Evolutionary conservation across 768 basidiomycete genomes (phyloP).

Genomic region (Cystofilobasidium bisporidii): DNA sequence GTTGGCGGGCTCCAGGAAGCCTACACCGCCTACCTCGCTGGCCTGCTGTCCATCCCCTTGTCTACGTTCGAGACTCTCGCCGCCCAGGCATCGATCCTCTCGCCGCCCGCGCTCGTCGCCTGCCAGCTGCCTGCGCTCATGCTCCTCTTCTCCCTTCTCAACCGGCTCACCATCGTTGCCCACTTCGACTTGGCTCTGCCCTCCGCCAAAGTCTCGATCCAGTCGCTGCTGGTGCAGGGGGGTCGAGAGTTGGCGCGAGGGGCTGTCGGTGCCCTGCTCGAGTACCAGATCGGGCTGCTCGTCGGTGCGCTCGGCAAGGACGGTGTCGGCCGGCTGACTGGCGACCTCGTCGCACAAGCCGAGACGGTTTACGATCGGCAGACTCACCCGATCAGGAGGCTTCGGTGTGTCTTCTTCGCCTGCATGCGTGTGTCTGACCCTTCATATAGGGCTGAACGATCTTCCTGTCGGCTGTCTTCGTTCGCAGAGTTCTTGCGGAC

Average conservation of each 20-base stretch:
- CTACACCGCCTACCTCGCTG: conserved; percentile 27
- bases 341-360: conserved; percentile 47
- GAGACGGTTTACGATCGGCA: conserved; percentile 47
- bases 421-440: too few relatives aligned
- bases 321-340: conserved; percentile 44
- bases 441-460: too few relatives aligned
- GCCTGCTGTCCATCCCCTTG: conserved; percentile 18
- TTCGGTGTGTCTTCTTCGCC: conserved; percentile 33
- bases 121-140: not conserved
- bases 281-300: conserved; percentile 32
- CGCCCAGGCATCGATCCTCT: not conserved
- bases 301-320: conserved; percentile 29
- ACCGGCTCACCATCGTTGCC: conserved; percentile 28
- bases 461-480: not conserved
- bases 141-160: conserved; percentile 9
- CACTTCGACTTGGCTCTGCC: conserved; percentile 32
- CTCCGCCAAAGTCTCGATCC: conserved; percentile 14
- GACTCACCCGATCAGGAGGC: conserved; percentile 51
- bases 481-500: not conserved
- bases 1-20: too few relatives aligned
- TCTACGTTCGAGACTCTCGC: conserved; percentile 11
- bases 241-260: not conserved
- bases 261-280: conserved; percentile 32
- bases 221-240: not conserved
- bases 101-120: not conserved